phyloP scores from a whole-genome alignment of 176 grass and related monocot genomes.

The Thinopyrum elongatum region DNA sequence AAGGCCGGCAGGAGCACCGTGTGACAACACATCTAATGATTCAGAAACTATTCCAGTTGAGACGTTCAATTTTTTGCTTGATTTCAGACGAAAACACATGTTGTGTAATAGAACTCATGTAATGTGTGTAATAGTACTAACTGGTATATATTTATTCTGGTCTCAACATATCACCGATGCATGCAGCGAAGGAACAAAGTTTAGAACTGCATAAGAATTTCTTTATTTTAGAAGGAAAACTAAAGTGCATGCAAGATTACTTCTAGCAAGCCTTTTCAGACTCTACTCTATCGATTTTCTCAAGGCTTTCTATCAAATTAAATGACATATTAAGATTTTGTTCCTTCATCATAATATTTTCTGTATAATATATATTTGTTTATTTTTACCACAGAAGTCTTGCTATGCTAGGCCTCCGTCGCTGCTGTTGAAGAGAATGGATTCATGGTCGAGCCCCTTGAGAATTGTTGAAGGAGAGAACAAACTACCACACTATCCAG shows the following conservation, averaged over 20 bases:
- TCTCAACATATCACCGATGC: slow-evolving; percentile 69
- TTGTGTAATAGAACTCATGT: background rate
- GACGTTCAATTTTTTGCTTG: too few relatives aligned
- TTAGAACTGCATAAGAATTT: slow-evolving; percentile 72
- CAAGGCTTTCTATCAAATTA: slow-evolving; percentile 13
- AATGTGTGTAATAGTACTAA: slow-evolving; percentile 38
- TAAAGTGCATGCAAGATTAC: slow-evolving; percentile 60
- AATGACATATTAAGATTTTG: background rate
- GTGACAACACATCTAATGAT: too few relatives aligned
- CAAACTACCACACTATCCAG: too few relatives aligned
- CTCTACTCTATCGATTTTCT: background rate
- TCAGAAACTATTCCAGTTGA: too few relatives aligned
- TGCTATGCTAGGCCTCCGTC: background rate
- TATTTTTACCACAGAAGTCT: slow-evolving; percentile 2
- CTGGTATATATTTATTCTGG: slow-evolving; percentile 24
- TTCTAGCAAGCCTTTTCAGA: slow-evolving; percentile 23
- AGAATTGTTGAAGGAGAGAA: too few relatives aligned
- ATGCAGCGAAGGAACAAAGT: slow-evolving; percentile 77
- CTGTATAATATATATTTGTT: background rate
- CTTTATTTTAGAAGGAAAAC: slow-evolving; percentile 85
- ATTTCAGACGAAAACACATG: too few relatives aligned
- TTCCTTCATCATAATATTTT: slow-evolving; percentile 19
- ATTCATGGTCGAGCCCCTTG: too few relatives aligned
- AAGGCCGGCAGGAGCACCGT: too few relatives aligned
- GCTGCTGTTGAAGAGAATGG: too few relatives aligned